A percentile compares a stretch with the other conserved stretches of the same genome.
These are phyloP conservation scores for Sporothrix globosa DNA, from an alignment of 2,329 filamentous ascomycete genomes.

Conservation along the genomic window DNA sequence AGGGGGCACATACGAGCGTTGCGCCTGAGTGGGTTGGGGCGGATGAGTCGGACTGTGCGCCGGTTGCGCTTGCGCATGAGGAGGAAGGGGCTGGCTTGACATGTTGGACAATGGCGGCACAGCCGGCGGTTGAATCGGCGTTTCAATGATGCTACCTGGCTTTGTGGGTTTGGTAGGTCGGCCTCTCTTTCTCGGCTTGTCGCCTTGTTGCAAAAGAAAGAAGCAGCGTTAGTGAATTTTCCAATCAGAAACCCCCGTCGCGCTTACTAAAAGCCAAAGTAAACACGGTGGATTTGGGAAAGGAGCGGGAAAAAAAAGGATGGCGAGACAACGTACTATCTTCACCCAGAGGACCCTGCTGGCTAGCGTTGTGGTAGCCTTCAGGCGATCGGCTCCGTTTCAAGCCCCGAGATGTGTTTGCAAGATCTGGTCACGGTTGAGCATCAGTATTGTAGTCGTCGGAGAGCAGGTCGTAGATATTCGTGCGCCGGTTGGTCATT, in stretches of 20 bases:
- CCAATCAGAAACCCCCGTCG: constrained; percentile 8
- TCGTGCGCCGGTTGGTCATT: constrained; percentile 29
- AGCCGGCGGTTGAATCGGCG: constrained; percentile 48
- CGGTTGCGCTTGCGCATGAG: constrained; percentile 30
- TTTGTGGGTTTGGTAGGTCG: constrained; percentile 64
- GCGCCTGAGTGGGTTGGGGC: constrained; percentile 3
- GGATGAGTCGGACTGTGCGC: constrained; percentile 29
- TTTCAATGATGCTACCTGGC: constrained; percentile 59
- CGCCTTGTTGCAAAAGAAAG: constrained; percentile 45
- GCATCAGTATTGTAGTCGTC: constrained; percentile 23
- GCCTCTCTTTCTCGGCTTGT: constrained; percentile 61
- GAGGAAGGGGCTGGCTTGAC: constrained; percentile 31
- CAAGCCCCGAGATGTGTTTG: constrained; percentile 60
- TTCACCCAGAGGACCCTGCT: constrained; percentile 64
- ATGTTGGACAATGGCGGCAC: constrained; percentile 33
- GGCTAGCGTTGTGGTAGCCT: constrained; percentile 58
- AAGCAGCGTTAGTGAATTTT: constrained; percentile 42
- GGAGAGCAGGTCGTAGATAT: constrained; percentile 41
- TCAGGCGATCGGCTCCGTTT: constrained; percentile 82
- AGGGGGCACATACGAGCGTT: constrained; percentile 45
- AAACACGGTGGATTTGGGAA: constrained; percentile 25
- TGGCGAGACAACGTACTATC: constrained; percentile 66
- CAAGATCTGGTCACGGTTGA: constrained; percentile 32
- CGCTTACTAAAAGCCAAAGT: not conserved
- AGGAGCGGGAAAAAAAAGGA: constrained; percentile 25